phyloP scores from a whole-genome alignment of 352 stramenopile genomes.

The Pythium monospermum region DNA sequence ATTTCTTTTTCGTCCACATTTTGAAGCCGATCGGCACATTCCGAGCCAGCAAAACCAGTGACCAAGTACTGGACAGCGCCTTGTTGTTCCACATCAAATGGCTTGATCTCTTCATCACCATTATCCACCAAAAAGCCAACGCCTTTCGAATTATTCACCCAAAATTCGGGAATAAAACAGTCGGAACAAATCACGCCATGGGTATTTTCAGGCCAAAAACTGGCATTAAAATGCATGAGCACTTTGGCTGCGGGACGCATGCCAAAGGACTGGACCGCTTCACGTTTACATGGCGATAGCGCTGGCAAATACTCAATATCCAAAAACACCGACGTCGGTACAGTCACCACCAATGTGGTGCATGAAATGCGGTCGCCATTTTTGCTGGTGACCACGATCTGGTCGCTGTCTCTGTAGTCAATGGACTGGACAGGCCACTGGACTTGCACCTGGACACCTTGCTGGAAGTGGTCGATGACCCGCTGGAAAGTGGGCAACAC shows the following conservation, averaged over 20 bases:
- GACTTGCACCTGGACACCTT: conserved; percentile 42
- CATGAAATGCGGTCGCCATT: conserved; percentile 55
- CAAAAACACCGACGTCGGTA: conserved; percentile 70
- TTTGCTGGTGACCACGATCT: conserved; percentile 53
- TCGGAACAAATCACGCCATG: conserved; percentile 81
- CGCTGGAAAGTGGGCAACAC: conserved; percentile 63
- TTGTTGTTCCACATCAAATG: background rate
- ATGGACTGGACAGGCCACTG: conserved; percentile 53
- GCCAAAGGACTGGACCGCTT: conserved; percentile 57
- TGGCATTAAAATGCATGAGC: conserved; percentile 56
- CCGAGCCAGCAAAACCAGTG: conserved; percentile 65
- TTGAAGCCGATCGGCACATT: conserved; percentile 55
- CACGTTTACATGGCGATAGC: conserved; percentile 48
- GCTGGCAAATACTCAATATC: conserved; percentile 65
- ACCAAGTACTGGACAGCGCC: conserved; percentile 59
- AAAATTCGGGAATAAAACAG: conserved; percentile 81
- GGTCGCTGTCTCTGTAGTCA: conserved; percentile 45
- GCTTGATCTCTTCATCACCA: conserved; percentile 25
- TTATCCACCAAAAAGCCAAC: conserved; percentile 57
- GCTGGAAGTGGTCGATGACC: conserved; percentile 54
- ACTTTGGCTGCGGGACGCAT: conserved; percentile 78
- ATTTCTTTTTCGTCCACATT: conserved; percentile 44
- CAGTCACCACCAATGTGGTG: conserved; percentile 58
- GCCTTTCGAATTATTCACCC: conserved; percentile 68
- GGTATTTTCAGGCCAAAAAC: conserved; percentile 67